Base-by-base conservation (phyloP, 202 grass and related monocot species). In the Schoenoplectus tabernaemontani region DNA sequence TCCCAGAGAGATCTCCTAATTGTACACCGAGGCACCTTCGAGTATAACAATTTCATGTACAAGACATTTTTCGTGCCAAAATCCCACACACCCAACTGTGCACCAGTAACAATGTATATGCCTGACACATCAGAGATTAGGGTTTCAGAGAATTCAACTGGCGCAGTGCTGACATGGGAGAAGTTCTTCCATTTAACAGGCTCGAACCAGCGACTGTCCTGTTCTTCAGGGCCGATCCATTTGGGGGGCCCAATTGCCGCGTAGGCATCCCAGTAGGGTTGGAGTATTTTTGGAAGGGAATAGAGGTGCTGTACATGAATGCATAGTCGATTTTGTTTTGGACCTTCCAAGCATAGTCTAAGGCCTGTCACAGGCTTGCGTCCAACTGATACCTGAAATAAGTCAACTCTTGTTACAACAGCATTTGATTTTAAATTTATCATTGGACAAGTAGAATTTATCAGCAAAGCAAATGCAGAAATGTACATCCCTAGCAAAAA, bases 161-260 rank as follows among this genome's bases (percentile, higher is more conserved):
- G 90, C 5, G 90, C 83, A 10, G 90, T 92, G 61, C 87, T 85
- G 68, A 92, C 76, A 38, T 89, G 87, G 17, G 85, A 87, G 63
- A 89, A 93, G 58, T 87, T 93, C 64, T 87, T 89, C 90, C 87
- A 88, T 78, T 87, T 93, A 33, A 90, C 82, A 30, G 90, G 83
- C 81, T 93, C 87, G 15, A 90, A 93, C 87, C 90, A 90, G 9
- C 83, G 85, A 69, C 85, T 86, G 23, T 93, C 90, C 84, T 93
- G 90, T 80, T 93, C 90, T 64, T 93, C 90, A 2, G 90, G 87
- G 24, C 83, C 87, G 6, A 78, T 80, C 90, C 90, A 92, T 57
- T 85, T 92, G n/a, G 83, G 85, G 4, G 90, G 68, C 28, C 90
- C 90, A 9, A 92, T 92, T 15, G 83, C 72, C 11, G 89, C 51